Percentiles rank a stretch among this genome's conserved stretches.
These are phyloP conservation scores for Neonectria punicea DNA, from an alignment of 2,329 filamentous ascomycete species.

Conservation along the genomic window DNA sequence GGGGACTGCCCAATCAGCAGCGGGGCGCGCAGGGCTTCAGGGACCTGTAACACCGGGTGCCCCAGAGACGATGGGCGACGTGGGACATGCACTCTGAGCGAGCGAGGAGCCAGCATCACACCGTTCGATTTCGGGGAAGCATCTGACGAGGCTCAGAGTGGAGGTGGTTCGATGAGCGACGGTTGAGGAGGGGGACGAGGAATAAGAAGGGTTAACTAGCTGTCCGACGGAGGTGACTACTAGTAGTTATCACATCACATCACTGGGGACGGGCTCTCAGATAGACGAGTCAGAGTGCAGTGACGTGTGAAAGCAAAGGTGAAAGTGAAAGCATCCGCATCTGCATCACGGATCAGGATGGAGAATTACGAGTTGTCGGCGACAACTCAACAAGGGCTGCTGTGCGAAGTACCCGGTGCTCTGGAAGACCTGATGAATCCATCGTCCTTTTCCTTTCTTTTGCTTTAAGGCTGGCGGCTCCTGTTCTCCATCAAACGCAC, in stretches of 20 bases:
- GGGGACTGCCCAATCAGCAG: conserved; percentile 20
- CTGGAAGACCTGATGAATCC: neutral
- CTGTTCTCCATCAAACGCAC: conserved; percentile 13
- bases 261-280: conserved; percentile 22
- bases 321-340: neutral
- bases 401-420: neutral
- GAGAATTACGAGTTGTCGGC: neutral
- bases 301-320: conserved; percentile 1
- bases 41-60: conserved; percentile 26
- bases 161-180: conserved; percentile 36
- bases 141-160: conserved; percentile 41
- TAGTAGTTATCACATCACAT: conserved; percentile 35
- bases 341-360: neutral
- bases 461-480: conserved; percentile 2
- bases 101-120: conserved; percentile 33
- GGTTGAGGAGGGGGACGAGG: conserved; percentile 23
- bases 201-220: conserved; percentile 14
- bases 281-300: conserved; percentile 14
- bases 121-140: conserved; percentile 40
- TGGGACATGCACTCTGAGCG: conserved; percentile 15
- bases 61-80: conserved; percentile 17
- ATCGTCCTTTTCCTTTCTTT: conserved; percentile 14
- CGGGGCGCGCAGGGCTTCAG: neutral
- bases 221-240: conserved; percentile 12
- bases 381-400: neutral